A percentile compares a stretch with the other conserved stretches of the same genome.
phyloP scores from a whole-genome alignment of 768 basidiomycete genomes.

The Suillus paluster region DNA sequence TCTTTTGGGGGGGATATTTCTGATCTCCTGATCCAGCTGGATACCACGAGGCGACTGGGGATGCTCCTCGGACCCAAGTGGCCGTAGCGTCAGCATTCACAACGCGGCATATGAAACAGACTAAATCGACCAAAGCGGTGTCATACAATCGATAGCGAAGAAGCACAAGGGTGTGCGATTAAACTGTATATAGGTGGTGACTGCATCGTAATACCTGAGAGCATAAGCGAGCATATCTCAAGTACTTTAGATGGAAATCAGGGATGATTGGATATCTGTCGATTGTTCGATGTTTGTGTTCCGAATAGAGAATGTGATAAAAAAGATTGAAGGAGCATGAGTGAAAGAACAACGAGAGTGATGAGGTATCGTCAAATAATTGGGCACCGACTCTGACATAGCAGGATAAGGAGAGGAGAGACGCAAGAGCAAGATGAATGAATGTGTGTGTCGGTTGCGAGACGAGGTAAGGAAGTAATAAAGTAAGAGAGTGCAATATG shows the following conservation, averaged over 20 bases:
- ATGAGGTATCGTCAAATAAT: slow-evolving; percentile 38
- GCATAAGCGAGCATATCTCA: slow-evolving; percentile 1
- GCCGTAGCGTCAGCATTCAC: slow-evolving; percentile 95
- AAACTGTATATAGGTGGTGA: slow-evolving; percentile 10
- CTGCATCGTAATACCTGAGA: slow-evolving; percentile 1
- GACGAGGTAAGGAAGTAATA: slow-evolving; percentile 21
- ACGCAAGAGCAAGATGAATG: slow-evolving; percentile 10
- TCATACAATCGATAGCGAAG: slow-evolving; percentile 2
- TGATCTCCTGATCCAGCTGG: slow-evolving; percentile 58
- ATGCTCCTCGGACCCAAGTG: slow-evolving; percentile 92
- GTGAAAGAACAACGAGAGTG: slow-evolving; percentile 34
- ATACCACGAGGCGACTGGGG: slow-evolving; percentile 98
- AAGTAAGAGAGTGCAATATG: slow-evolving; percentile 32
- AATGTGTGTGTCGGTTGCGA: slow-evolving; percentile 37
- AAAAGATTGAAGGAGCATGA: slow-evolving; percentile 17
- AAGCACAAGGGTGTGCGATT: background rate
- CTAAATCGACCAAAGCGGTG: slow-evolving; percentile 12
- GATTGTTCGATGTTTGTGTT: slow-evolving; percentile 37
- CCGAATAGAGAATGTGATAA: slow-evolving; percentile 43
- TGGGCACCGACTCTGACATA: slow-evolving; percentile 28
- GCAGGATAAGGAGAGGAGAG: slow-evolving; percentile 18
- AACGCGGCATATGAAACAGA: slow-evolving; percentile 75
- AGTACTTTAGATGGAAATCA: slow-evolving; percentile 19
- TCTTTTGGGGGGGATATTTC: slow-evolving; percentile 13
- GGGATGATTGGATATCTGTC: slow-evolving; percentile 10